Percentiles rank a stretch among this genome's conserved stretches.
phyloP scores from a whole-genome alignment of 306 rosid species.

The Medicago ruthenica region DNA sequence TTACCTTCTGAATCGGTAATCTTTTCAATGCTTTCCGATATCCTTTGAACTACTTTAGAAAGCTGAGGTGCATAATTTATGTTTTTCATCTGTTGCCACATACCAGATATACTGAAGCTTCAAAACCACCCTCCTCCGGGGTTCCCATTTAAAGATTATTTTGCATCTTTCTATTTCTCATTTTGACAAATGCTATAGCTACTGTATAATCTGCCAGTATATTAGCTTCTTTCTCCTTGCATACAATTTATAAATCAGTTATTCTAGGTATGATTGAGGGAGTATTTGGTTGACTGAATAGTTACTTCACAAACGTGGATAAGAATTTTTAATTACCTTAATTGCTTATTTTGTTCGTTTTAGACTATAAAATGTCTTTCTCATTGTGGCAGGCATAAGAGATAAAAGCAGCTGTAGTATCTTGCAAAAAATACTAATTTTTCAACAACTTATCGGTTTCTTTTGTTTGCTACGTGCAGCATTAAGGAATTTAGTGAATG shows the following conservation, averaged over 20 bases:
- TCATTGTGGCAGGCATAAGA: slow-evolving; percentile 28
- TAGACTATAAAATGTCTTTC: slow-evolving; percentile 33
- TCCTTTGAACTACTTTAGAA: slow-evolving; percentile 21
- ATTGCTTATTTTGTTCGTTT: slow-evolving; percentile 9
- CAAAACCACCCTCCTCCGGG: slow-evolving; percentile 6
- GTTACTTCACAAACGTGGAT: slow-evolving; percentile 24
- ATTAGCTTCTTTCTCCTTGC: slow-evolving; percentile 8
- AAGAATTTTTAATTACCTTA: slow-evolving; percentile 24
- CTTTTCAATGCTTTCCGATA: slow-evolving; percentile 21
- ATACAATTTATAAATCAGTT: slow-evolving; percentile 4
- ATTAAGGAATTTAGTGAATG: slow-evolving; percentile 94
- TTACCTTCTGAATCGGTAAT: slow-evolving; percentile 83
- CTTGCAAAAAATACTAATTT: slow-evolving; percentile 29
- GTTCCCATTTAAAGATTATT: background rate
- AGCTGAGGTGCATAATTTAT: slow-evolving; percentile 16
- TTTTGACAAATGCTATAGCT: slow-evolving; percentile 11
- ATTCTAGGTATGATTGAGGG: slow-evolving; percentile 21
- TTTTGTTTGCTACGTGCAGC: slow-evolving; percentile 60
- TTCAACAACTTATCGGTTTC: slow-evolving; percentile 39
- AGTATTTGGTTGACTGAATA: slow-evolving; percentile 31
- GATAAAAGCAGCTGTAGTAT: slow-evolving; percentile 28
- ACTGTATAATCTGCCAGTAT: slow-evolving; percentile 20
- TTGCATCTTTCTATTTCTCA: slow-evolving; percentile 23
- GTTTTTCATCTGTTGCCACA: background rate
- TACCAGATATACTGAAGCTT: slow-evolving; percentile 22